These are phyloP conservation scores for Paraconiothyrium sp. DNA, from an alignment of 2,329 filamentous ascomycete genomes.

Conservation along the genomic window DNA sequence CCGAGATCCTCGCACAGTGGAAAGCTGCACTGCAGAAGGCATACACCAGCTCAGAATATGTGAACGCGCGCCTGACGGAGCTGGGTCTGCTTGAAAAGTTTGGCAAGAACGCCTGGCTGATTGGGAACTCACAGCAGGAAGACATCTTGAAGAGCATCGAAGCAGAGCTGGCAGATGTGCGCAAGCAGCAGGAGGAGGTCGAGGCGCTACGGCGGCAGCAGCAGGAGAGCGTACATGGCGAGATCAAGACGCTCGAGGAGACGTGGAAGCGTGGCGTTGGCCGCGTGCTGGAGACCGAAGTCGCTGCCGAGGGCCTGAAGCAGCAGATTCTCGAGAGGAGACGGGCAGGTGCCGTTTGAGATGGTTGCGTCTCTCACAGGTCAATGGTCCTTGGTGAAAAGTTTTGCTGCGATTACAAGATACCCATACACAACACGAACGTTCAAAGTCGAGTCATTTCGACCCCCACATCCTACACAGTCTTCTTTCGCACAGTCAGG, in stretches of 20 bases:
- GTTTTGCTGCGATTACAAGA: conserved; percentile 7
- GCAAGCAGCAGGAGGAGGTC: conserved; percentile 75
- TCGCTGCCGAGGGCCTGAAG: conserved; percentile 77
- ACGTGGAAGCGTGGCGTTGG: conserved; percentile 83
- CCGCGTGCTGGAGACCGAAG: conserved; percentile 83
- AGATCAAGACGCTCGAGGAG: conserved; percentile 78
- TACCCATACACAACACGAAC: conserved; percentile 8
- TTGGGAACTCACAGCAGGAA: conserved; percentile 83
- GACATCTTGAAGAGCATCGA: conserved; percentile 75
- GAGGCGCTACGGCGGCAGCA: conserved; percentile 73
- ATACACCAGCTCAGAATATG: conserved; percentile 67
- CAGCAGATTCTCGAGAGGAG: conserved; percentile 49
- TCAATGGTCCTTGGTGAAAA: neutral
- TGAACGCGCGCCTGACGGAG: conserved; percentile 65
- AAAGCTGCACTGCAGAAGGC: conserved; percentile 62
- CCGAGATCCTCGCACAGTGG: conserved; percentile 58
- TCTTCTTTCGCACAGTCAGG: neutral
- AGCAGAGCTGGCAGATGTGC: conserved; percentile 74
- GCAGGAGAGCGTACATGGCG: conserved; percentile 76
- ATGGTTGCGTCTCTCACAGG: neutral
- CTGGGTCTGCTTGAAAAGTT: conserved; percentile 79
- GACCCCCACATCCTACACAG: neutral
- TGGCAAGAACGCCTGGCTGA: conserved; percentile 91
- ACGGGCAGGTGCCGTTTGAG: conserved; percentile 45
- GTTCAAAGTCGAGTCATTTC: too few relatives aligned